Evolutionary conservation across 208 protist genomes (phyloP).

Genomic region (Angomonas deanei): DNA sequence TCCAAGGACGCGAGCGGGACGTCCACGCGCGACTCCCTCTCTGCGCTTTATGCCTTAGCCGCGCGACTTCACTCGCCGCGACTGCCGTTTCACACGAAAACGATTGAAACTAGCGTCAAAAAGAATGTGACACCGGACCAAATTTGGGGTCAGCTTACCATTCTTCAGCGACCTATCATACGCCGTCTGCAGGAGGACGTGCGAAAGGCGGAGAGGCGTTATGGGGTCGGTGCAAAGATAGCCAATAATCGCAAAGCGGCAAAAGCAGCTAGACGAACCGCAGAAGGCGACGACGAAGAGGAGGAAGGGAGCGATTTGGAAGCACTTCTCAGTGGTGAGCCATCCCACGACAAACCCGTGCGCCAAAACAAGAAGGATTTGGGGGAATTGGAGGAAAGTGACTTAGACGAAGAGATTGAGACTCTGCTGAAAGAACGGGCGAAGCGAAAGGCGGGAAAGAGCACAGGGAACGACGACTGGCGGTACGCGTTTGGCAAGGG

Average conservation of each 20-base stretch:
- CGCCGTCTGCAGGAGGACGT: slow-evolving; percentile 70
- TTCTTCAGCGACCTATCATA: slow-evolving; percentile 73
- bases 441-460: slow-evolving; percentile 9
- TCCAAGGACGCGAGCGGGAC: slow-evolving; percentile 31
- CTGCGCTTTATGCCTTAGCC: slow-evolving; percentile 66
- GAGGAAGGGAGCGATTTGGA: neutral
- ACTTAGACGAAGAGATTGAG: slow-evolving; percentile 80
- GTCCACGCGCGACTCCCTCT: slow-evolving; percentile 51
- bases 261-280: neutral
- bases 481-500: slow-evolving; percentile 82
- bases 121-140: slow-evolving; percentile 78
- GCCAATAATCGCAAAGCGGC: too few relatives aligned
- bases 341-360: slow-evolving; percentile 22
- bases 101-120: slow-evolving; percentile 48
- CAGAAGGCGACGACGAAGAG: neutral
- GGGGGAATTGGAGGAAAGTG: slow-evolving; percentile 44
- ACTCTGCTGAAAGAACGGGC: slow-evolving; percentile 40
- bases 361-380: slow-evolving; percentile 5
- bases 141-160: slow-evolving; percentile 84
- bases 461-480: slow-evolving; percentile 33
- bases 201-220: slow-evolving; percentile 31
- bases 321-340: slow-evolving; percentile 8
- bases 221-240: slow-evolving; percentile 16
- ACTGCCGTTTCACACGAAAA: slow-evolving; percentile 50
- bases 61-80: slow-evolving; percentile 65